Conservation (phyloP, 2,329 filamentous ascomycete genomes). For the Cladosporium phlei region DNA sequence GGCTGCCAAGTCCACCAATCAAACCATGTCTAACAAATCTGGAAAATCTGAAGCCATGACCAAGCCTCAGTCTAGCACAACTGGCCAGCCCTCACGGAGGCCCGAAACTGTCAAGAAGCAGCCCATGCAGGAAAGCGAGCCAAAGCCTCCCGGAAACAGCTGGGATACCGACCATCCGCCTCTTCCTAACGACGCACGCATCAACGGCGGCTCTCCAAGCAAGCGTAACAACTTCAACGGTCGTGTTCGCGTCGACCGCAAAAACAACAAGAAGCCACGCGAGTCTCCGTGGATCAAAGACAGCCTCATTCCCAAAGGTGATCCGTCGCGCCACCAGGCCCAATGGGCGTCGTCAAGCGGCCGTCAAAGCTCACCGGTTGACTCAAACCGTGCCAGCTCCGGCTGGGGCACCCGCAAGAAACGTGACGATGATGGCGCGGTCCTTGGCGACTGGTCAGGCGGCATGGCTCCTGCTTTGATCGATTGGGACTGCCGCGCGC, state of each 20-base stretch:
- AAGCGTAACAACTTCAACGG: not conserved
- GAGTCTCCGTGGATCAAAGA: slow-evolving; percentile 15
- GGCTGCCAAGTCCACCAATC: not conserved
- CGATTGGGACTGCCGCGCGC: slow-evolving; percentile 40
- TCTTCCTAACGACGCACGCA: not conserved
- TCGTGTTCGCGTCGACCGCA: not conserved
- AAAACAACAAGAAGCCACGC: not conserved
- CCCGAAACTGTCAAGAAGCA: too few species aligned
- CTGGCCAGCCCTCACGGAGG: too few species aligned
- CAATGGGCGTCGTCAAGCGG: not conserved
- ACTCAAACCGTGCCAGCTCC: not conserved
- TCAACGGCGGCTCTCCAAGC: not conserved
- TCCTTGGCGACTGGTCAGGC: slow-evolving; percentile 43
- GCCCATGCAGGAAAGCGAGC: too few species aligned
- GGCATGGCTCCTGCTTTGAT: slow-evolving; percentile 43
- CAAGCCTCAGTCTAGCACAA: too few species aligned
- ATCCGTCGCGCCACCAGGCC: slow-evolving; percentile 3
- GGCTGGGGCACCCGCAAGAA: slow-evolving; percentile 5
- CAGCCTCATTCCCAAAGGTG: slow-evolving; percentile 6
- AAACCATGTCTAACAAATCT: too few species aligned
- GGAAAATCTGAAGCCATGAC: too few species aligned
- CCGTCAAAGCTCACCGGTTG: not conserved
- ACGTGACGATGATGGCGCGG: not conserved
- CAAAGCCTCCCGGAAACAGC: too few species aligned
- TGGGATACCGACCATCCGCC: slow-evolving; percentile 8